phyloP scores from a whole-genome alignment of 2,329 filamentous ascomycete species.

The Cladophialophora psammophila region DNA sequence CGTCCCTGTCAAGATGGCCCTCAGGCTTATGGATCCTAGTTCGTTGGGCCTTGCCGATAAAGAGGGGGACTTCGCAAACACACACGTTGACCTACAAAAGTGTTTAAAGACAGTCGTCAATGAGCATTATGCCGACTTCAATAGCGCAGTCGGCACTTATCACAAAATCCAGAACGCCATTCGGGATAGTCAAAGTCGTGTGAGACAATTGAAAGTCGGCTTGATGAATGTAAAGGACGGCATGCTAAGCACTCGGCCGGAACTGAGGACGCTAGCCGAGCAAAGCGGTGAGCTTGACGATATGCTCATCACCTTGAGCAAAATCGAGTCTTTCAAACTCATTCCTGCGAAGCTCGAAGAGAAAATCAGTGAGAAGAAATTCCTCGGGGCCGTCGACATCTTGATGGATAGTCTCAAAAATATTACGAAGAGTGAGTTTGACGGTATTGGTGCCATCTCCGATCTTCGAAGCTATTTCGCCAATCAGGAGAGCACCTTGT shows the following conservation, averaged over 20 bases:
- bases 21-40: constrained; percentile 92
- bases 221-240: constrained; percentile 80
- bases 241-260: constrained; percentile 84
- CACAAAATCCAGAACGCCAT: constrained; percentile 98
- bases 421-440: constrained; percentile 85
- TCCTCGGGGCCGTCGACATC: constrained; percentile 89
- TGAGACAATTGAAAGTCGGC: constrained; percentile 83
- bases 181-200: constrained; percentile 82
- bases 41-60: constrained; percentile 91
- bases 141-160: constrained; percentile 97
- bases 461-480: constrained; percentile 87
- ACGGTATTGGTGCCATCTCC: constrained; percentile 85
- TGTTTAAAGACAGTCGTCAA: constrained; percentile 95
- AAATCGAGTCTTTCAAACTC: constrained; percentile 85
- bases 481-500: constrained; percentile 90
- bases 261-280: constrained; percentile 86
- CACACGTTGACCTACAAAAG: constrained; percentile 86
- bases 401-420: constrained; percentile 85
- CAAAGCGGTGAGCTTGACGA: constrained; percentile 90
- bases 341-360: constrained; percentile 94
- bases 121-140: constrained; percentile 98
- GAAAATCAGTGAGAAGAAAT: constrained; percentile 94
- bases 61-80: constrained; percentile 82
- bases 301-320: constrained; percentile 80
- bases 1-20: constrained; percentile 90